These are phyloP conservation scores for Neopestalotiopsis sp. DNA, from an alignment of 2,329 filamentous ascomycete species.

Conservation along the genomic window DNA sequence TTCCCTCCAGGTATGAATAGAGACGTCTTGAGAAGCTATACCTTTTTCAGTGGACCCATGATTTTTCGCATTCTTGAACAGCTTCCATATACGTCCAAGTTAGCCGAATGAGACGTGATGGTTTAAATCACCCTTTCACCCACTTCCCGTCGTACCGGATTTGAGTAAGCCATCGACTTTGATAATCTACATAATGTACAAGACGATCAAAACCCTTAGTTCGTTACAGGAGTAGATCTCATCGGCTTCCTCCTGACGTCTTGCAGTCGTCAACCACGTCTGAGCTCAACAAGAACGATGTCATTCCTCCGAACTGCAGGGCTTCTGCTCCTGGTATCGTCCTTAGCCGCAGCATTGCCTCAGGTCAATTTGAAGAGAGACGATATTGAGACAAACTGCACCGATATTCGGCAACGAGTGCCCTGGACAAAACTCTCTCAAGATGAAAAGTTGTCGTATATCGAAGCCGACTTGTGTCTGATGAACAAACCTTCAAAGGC, in stretches of 20 bases:
- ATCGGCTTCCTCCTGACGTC: not conserved
- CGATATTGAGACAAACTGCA: slow-evolving; percentile 11
- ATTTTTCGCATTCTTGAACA: not conserved
- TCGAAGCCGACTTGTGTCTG: slow-evolving; percentile 38
- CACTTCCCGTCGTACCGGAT: not conserved
- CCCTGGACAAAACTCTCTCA: slow-evolving; percentile 19
- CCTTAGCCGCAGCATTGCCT: not conserved
- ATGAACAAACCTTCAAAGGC: slow-evolving; percentile 31
- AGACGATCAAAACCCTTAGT: not conserved
- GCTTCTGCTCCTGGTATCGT: not conserved
- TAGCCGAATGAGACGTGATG: not conserved
- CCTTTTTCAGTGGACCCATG: not conserved
- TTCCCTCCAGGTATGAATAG: not conserved
- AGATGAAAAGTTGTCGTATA: slow-evolving; percentile 34
- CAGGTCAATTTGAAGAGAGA: not conserved
- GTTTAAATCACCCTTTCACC: not conserved
- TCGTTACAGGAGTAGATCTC: not conserved
- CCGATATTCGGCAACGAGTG: not conserved
- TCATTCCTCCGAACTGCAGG: not conserved
- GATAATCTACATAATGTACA: not conserved
- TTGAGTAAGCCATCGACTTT: not conserved
- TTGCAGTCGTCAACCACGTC: not conserved
- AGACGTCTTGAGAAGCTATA: not conserved
- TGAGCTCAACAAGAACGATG: not conserved
- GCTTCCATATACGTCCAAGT: not conserved